These are phyloP conservation scores for Rhizopogon hawkerae DNA, from an alignment of 1,284 basidiomycete species.

Conservation along the genomic window DNA sequence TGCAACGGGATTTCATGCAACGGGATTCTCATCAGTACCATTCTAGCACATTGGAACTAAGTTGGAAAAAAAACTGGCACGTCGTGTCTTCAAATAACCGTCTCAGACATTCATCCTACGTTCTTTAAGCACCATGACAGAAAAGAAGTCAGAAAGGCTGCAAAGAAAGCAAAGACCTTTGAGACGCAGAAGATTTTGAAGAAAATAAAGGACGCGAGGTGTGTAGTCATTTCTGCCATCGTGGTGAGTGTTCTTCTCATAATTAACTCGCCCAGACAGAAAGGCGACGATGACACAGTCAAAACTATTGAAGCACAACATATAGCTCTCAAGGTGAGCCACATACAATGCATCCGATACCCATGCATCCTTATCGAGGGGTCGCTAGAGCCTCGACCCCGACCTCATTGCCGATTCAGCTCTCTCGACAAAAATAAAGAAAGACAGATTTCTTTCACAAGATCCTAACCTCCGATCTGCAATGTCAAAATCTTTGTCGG, in stretches of 20 bases:
- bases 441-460: slow-evolving; percentile 51
- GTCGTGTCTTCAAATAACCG: slow-evolving; percentile 30
- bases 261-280: slow-evolving; percentile 28
- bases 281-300: slow-evolving; percentile 32
- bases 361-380: slow-evolving; percentile 1
- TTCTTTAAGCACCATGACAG: slow-evolving; percentile 55
- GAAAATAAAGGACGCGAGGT: slow-evolving; percentile 70
- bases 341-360: not conserved
- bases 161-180: slow-evolving; percentile 76
- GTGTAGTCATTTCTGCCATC: slow-evolving; percentile 12
- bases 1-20: not conserved
- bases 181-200: slow-evolving; percentile 82
- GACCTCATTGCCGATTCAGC: slow-evolving; percentile 56
- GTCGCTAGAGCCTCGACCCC: slow-evolving; percentile 46
- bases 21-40: not conserved
- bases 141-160: slow-evolving; percentile 58
- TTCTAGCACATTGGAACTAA: slow-evolving; percentile 10
- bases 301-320: slow-evolving; percentile 59
- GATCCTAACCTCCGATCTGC: slow-evolving; percentile 39
- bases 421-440: slow-evolving; percentile 63
- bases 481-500: slow-evolving; percentile 36
- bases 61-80: slow-evolving; percentile 31
- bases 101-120: slow-evolving; percentile 9
- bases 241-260: slow-evolving; percentile 1
- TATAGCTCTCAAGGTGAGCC: slow-evolving; percentile 53